These are phyloP conservation scores for Solanum aculeatissimum DNA, from an alignment of 305 asterid species.

Conservation along the genomic window DNA sequence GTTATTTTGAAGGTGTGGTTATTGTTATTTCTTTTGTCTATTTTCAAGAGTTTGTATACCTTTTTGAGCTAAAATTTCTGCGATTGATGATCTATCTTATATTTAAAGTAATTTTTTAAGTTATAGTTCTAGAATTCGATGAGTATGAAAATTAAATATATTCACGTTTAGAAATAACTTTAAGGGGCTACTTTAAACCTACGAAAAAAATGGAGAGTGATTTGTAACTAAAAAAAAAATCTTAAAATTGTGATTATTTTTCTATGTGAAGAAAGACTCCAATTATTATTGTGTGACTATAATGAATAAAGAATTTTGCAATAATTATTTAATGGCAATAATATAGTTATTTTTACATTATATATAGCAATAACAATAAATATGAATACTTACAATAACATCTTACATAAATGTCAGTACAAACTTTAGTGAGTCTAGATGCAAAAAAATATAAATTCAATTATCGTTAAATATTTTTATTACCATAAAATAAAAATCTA, in stretches of 20 bases:
- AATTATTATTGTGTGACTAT: too few species aligned
- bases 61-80: neutral
- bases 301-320: too few species aligned
- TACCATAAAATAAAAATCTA: too few species aligned
- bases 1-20: neutral
- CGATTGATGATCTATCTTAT: neutral
- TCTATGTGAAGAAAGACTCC: neutral
- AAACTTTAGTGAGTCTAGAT: too few species aligned
- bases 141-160: neutral
- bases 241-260: neutral
- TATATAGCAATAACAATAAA: too few species aligned
- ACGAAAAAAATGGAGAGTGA: neutral
- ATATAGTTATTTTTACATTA: too few species aligned
- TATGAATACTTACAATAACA: too few species aligned
- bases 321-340: too few species aligned
- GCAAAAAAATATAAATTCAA: too few species aligned
- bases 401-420: too few species aligned
- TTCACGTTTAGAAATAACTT: neutral
- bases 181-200: neutral
- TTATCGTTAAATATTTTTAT: too few species aligned
- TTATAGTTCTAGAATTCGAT: neutral
- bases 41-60: neutral
- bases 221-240: neutral
- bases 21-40: neutral
- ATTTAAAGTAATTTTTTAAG: neutral